A percentile compares a stretch with the other conserved stretches of the same genome.
phyloP scores from a whole-genome alignment of 2,329 filamentous ascomycete genomes.

The Beauveria sp. region DNA sequence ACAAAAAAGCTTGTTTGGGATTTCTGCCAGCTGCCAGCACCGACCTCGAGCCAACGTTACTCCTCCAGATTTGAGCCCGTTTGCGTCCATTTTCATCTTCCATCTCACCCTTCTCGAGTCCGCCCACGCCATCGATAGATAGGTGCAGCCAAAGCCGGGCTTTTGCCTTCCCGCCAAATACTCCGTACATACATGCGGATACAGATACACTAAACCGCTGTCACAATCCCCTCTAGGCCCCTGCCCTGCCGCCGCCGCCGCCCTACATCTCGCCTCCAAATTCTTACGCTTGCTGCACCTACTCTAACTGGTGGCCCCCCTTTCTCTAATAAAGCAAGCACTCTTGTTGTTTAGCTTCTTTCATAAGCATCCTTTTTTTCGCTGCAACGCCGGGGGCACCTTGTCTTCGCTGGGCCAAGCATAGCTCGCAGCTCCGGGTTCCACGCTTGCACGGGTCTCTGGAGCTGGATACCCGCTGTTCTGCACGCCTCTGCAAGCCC shows the following conservation, averaged over 20 bases:
- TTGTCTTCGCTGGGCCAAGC: background rate
- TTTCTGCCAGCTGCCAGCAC: background rate
- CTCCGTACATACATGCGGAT: background rate
- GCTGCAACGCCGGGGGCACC: constrained; percentile 2
- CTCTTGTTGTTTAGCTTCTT: constrained; percentile 9
- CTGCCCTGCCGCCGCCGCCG: background rate
- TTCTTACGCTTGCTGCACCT: background rate
- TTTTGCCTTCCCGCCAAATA: background rate
- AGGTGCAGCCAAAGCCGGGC: background rate
- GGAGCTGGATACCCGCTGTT: constrained; percentile 2
- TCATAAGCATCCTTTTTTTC: constrained; percentile 11
- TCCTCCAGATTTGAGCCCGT: background rate
- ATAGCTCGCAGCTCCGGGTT: background rate
- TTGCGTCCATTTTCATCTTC: background rate
- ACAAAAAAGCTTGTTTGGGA: no score
- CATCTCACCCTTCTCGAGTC: background rate
- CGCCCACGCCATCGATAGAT: background rate
- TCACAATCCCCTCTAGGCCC: background rate
- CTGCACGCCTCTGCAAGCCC: background rate
- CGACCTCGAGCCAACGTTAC: background rate
- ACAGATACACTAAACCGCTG: background rate
- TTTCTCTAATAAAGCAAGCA: background rate
- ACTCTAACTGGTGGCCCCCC: background rate
- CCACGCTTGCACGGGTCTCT: background rate
- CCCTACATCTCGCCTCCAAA: background rate